These are phyloP conservation scores for Osmanthus fragrans DNA, from an alignment of 257 asterid species.

Conservation along the genomic window DNA sequence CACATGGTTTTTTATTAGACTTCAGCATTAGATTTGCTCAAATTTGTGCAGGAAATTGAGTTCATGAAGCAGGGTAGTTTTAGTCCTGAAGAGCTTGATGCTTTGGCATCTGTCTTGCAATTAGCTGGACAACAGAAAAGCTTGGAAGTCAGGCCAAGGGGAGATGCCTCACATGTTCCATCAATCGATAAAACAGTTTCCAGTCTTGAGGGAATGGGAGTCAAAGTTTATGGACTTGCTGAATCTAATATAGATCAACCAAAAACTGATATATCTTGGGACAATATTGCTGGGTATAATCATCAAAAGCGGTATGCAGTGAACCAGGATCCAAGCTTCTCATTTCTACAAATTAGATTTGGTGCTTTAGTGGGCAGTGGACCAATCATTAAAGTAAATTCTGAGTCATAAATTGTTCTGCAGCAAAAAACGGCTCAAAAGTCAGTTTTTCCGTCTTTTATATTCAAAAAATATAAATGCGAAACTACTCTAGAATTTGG, in stretches of 20 bases:
- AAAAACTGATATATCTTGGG: constrained; percentile 76
- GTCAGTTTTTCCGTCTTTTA: background rate
- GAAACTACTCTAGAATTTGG: background rate
- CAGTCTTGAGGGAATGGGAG: constrained; percentile 82
- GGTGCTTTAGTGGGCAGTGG: constrained; percentile 10
- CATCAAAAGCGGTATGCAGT: constrained; percentile 68
- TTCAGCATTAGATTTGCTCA: constrained; percentile 20
- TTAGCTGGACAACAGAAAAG: constrained; percentile 62
- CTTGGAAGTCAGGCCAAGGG: constrained; percentile 41
- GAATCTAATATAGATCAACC: constrained; percentile 43
- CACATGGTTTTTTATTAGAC: constrained; percentile 2
- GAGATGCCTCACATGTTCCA: constrained; percentile 41
- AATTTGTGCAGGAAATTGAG: constrained; percentile 71
- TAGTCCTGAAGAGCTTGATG: constrained; percentile 82
- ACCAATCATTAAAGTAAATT: background rate
- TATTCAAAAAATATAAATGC: background rate
- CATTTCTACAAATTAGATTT: constrained; percentile 16
- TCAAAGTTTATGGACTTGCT: constrained; percentile 72
- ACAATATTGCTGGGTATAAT: constrained; percentile 88
- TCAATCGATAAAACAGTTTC: constrained; percentile 58
- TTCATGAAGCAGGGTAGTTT: constrained; percentile 81
- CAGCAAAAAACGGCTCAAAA: background rate
- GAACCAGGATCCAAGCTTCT: constrained; percentile 17
- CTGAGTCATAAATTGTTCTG: constrained; percentile 7
- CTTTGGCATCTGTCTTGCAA: constrained; percentile 65